Evolutionary conservation across 805 yeast genomes (phyloP), one percentile per base, ranked within the genome.

Genomic region (Saturnispora gosingensis): DNA sequence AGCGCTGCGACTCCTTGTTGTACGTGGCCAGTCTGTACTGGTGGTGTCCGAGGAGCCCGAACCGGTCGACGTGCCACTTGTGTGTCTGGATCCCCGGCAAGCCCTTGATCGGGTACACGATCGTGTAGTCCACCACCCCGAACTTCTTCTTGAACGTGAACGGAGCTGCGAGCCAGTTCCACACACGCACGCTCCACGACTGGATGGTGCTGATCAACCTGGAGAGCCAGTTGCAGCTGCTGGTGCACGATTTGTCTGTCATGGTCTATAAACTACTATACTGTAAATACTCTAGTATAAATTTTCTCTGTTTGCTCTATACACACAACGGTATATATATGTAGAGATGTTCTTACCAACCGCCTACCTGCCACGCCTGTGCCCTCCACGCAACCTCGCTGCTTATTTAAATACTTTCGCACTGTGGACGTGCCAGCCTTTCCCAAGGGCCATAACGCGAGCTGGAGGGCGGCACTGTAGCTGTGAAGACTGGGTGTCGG

Each of bases 71-170:
- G 16, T 54, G 56, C 68, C 69, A 66, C 42, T 59, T 49, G 9
- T 53, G 54, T 7, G 61, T 64, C 20, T 52, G 54, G 16, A 63
- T 28, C 3, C 68, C 68, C 11, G 46, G 58, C 15, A 61, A 53
- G 3, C 66, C 58, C 45, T 66, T 66, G 46, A 66, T 61, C 1
- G 69, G 69, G 47, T 64, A 66, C 4, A 66, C 53, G 4, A 61
- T 50, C 51, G 65, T 46, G 44, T 58, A 45, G 27, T 61, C 60
- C n/a, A 66, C 53, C 9, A 40, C 30, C 11, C 30, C 44, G 22
- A 25, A 38, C 22, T 18, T 20, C 42, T 18, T 38, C 13, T 38
- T 38, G 5, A 20, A 18, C 25, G 22, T 20, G 22, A 38, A 38
- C 24, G 42, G 42, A 18, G 42, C 22, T 18, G 42, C 22, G 11